Evolutionary conservation across 805 yeast genomes (phyloP), one percentile per base, ranked within the genome.

Genomic region (Wickerhamomyces silvicola): DNA sequence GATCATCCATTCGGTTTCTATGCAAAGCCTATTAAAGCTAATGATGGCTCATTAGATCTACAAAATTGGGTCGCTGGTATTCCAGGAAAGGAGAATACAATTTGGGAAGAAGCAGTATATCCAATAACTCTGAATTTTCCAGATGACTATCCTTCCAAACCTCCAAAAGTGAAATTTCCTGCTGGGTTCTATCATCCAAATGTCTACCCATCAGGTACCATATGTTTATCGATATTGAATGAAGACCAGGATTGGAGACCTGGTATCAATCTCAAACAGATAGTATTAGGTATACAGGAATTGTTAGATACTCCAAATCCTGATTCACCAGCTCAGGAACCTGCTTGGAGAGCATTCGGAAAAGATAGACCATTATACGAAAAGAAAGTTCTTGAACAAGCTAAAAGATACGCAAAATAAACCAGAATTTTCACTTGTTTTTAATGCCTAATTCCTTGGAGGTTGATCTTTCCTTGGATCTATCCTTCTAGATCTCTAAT

Each of bases 181-280:
- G 73, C 78, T 3, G 84, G 82, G 0, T 92, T 92, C 50, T 92
- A 87, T 61, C 99, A 92, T 59, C 99, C 99, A 10, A 92, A 92
- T 50, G 90, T 92, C 8, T 92, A 92, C 50, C 99, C 99, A 1
- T 83, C 95, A 35, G 99, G 99, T 2, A 92, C 97, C 1, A 80
- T 92, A 22, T 92, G 99, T 60, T 70, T 92, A 28, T 80, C 94
- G 32, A 88, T 92, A 33, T 66, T 92, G 52, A 92, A 92, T 57
- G 98, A 92, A 56, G 87, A 81, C 28, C 94, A 88, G 58, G 97
- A 86, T 57, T 92, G 99, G 99, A 75, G 95, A 52, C 98, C 99
- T 1, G 95, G 96, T 7, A 82, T 90, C 45, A 84, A 95, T 11
- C 60, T 90, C 44, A 87, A 85, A 52, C 95, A 90, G 54, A 81